phyloP scores from a whole-genome alignment of 1,284 basidiomycete species.

The Trametes sp. region DNA sequence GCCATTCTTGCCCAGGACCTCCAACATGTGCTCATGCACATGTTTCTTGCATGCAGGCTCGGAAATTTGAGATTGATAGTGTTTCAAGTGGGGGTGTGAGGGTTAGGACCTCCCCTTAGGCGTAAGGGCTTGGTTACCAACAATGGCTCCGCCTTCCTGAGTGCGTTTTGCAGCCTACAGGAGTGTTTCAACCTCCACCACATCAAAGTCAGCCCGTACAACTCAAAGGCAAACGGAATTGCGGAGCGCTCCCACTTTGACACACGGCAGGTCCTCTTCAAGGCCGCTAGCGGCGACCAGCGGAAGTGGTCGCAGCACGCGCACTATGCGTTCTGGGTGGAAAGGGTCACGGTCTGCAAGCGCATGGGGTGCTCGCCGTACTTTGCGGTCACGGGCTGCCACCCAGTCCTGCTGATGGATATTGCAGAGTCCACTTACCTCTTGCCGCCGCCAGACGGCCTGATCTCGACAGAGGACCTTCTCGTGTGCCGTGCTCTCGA shows the following conservation, averaged over 20 bases:
- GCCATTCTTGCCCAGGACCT: too few species aligned
- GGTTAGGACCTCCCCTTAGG: too few species aligned
- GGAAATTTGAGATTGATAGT: too few species aligned
- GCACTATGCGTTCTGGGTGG: constrained; percentile 49
- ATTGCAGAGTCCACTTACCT: constrained; percentile 48
- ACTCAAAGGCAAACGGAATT: constrained; percentile 49
- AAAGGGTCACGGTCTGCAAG: constrained; percentile 49
- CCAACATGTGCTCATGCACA: too few species aligned
- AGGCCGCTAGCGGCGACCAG: constrained; percentile 43
- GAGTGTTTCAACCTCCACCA: constrained; percentile 46
- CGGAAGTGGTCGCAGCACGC: constrained; percentile 39
- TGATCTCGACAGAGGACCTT: constrained; percentile 40
- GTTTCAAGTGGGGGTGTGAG: too few species aligned
- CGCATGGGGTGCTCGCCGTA: too few species aligned
- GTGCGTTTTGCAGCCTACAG: too few species aligned
- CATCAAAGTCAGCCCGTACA: constrained; percentile 53
- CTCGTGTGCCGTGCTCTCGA: too few species aligned
- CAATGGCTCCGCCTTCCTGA: too few species aligned
- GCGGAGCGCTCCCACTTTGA: constrained; percentile 48
- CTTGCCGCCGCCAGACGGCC: constrained; percentile 24
- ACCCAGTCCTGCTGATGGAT: constrained; percentile 49
- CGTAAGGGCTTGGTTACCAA: too few species aligned
- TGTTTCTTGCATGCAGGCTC: neutral
- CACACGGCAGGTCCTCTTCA: too few species aligned
- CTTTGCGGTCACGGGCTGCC: constrained; percentile 43